Evolutionary conservation across 768 basidiomycete genomes (phyloP).

Genomic region (Hygrophoropsis aurantiaca): DNA sequence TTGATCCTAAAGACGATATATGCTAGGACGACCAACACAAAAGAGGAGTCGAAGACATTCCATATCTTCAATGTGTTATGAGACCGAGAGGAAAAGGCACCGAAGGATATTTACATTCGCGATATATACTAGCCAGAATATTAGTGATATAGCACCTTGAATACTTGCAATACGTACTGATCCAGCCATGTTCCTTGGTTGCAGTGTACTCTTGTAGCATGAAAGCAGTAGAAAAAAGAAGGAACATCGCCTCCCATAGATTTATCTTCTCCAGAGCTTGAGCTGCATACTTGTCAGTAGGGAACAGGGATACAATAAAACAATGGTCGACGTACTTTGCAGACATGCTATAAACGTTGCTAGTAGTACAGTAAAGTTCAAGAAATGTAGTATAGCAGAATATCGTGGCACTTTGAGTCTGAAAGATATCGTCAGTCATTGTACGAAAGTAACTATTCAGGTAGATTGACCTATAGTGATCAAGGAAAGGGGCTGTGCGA

Average conservation of each 20-base stretch:
- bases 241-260: conserved; percentile 69
- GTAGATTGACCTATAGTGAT: conserved; percentile 69
- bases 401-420: conserved; percentile 85
- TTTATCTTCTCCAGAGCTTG: conserved; percentile 52
- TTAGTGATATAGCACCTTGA: conserved; percentile 5
- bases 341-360: conserved; percentile 74
- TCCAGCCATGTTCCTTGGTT: conserved; percentile 85
- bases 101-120: conserved; percentile 59
- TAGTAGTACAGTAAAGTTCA: conserved; percentile 71
- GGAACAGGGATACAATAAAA: neutral
- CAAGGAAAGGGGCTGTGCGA: conserved; percentile 66
- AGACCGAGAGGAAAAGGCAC: conserved; percentile 2
- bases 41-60: conserved; percentile 86
- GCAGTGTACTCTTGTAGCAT: conserved; percentile 86
- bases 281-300: conserved; percentile 38
- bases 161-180: conserved; percentile 51
- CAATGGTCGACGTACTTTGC: conserved; percentile 50
- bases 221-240: conserved; percentile 77
- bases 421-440: conserved; percentile 2
- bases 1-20: conserved; percentile 67
- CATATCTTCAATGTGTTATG: conserved; percentile 59
- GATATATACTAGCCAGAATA: conserved; percentile 59
- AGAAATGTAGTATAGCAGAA: conserved; percentile 71
- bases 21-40: conserved; percentile 64
- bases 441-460: conserved; percentile 5